Conservation (phyloP, 176 grass and related monocot genomes). For the Tuctoria greenei region DNA sequence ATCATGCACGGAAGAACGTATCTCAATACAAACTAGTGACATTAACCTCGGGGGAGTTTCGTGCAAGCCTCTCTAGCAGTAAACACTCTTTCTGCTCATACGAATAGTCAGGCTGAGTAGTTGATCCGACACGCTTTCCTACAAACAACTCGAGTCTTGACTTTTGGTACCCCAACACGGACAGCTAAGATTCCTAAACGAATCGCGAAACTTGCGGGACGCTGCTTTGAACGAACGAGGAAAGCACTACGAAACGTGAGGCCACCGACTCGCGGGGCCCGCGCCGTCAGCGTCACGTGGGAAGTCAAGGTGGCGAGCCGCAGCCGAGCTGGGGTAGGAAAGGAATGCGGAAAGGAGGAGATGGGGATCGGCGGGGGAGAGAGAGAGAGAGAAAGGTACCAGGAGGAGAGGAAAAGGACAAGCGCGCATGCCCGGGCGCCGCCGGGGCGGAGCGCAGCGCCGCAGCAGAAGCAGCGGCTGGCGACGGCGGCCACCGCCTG, state of each 20-base stretch:
- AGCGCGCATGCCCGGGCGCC: constrained; percentile 71
- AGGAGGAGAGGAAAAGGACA: constrained; percentile 73
- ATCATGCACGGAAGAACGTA: background rate
- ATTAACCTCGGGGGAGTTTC: background rate
- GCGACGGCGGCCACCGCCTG: constrained; percentile 59
- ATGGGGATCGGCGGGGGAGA: background rate
- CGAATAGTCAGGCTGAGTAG: background rate
- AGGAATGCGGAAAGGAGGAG: background rate
- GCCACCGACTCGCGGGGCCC: constrained; percentile 8
- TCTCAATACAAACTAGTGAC: constrained; percentile 6
- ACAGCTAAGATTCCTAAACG: constrained; percentile 17
- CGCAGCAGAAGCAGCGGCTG: constrained; percentile 88
- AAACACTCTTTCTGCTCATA: background rate
- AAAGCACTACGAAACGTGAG: background rate
- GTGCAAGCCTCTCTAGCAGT: background rate
- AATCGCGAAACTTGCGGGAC: background rate
- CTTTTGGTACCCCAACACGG: constrained; percentile 12
- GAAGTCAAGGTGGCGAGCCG: constrained; percentile 33
- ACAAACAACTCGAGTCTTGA: constrained; percentile 13
- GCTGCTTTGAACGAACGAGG: constrained; percentile 19
- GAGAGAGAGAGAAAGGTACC: constrained; percentile 20
- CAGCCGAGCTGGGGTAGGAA: constrained; percentile 14
- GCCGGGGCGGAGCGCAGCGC: constrained; percentile 59
- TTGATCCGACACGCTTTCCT: constrained; percentile 33
- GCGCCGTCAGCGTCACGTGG: constrained; percentile 27